Base-by-base conservation (phyloP, 2,329 filamentous ascomycete species). In the Ampelomyces quisqualis region DNA sequence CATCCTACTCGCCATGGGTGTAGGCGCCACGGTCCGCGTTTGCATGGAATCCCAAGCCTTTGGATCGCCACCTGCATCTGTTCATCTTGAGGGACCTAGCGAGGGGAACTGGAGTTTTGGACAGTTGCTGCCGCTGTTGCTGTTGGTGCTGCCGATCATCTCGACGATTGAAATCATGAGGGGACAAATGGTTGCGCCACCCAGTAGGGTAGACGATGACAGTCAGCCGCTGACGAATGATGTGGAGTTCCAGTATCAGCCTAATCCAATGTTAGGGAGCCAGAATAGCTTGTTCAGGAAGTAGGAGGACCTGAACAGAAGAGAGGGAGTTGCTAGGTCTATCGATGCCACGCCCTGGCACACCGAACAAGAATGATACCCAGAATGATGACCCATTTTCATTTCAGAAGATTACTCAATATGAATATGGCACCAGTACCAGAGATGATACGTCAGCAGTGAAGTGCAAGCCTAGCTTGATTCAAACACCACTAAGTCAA, bases 41-140 rank as follows among this genome's bases (percentile, higher is more conserved):
- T 70, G 81, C 13, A 54, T 80, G 19, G 68, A 81, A 4, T 79
- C 77, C 0, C 79, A 84, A 56, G 82, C 82, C 2, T 84, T 86
- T 58, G 77, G 78, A 1, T 62, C 23, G 1, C 77, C 79, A 0
- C 71, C 74, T 0, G 31, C 53, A 19, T 34, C 45, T 0, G 70
- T 83, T 2, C 50, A 60, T 15, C 68, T 85, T 2, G 59, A 61
- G 5, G 81, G 82, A 40, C 42, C 65, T 1, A 75, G 72, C 15
- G 81, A 85, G 66, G 76, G 70, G 44, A 67, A 70, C 8, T 85
- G 80, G 80, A 79, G 75, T 49, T 86, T 84, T 53, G 82, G 81
- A 0, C 80, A 83, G 63, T 64, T 84, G 40, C 67, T 85, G 19
- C 77, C 79, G 1, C 64, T 84, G 50, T 64, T 84, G 49, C 68